Evolutionary conservation across 192 early-diverging fungal species (phyloP), one percentile per base, ranked within the genome.

Genomic region (Coemansia nantahalensis): DNA sequence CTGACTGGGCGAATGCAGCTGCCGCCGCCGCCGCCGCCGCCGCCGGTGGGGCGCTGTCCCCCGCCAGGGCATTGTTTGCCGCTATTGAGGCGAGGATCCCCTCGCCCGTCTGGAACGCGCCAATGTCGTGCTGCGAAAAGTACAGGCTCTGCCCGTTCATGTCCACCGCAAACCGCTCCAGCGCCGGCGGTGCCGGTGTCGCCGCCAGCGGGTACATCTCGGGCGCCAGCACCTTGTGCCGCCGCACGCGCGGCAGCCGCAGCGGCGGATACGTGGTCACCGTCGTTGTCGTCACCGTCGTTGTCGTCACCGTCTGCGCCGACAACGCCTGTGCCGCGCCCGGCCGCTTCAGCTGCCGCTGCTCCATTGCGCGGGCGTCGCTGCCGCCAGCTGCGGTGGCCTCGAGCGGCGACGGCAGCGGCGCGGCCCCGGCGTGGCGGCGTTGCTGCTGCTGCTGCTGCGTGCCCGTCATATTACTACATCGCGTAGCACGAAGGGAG

Each of bases 121-220:
- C 56, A 39, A 79, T 60, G 41, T 74, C 52, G 36, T 63, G 54
- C 43, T 86, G 82, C 21, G 60, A 60, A 57, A 92, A 86, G 65
- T 78, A 82, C 31, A 85, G 81, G 18, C 83, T 82, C 42, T 87
- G 78, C 13, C 88, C 89, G 63, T 85, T 83, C 31, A 88, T 56
- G 45, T 94, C 89, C 56, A 92, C 84, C 26, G 82, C 84, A 72
- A 94, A 89, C 45, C 80, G 77, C 71, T 89, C 87, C 39, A 94
- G 67, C 5, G 84, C 82, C 7, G 86, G 84, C 11, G 91, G 91
- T 7, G 89, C 90, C 4, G 83, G 81, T 22, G 82, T 80, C 23
- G 81, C 75, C 4, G 89, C 85, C 32, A 94, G 69, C 31, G 88
- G 90, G 56, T 84, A 94, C 42, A 79, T 58, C 14, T 81, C 79